phyloP scores from a whole-genome alignment of 208 protist genomes.

The Vickermania ingenoplastis region DNA sequence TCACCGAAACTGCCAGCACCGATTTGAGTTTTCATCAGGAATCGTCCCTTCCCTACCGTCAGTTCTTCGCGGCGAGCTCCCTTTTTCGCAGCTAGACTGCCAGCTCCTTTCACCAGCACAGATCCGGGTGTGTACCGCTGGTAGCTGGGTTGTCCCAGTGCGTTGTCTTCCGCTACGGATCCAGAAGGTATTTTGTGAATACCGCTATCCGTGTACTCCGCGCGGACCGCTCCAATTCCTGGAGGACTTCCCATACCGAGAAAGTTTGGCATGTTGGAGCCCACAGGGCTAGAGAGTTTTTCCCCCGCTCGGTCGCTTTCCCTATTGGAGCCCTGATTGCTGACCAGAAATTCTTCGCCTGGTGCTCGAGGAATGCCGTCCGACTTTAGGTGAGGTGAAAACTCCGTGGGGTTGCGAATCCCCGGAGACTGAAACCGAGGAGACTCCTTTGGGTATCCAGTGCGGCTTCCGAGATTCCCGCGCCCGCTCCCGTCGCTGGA shows the following conservation, averaged over 20 bases:
- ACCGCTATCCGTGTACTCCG: background rate
- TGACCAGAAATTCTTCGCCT: background rate
- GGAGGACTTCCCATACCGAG: background rate
- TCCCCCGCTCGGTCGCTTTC: background rate
- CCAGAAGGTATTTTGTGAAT: background rate
- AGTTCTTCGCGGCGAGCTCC: background rate
- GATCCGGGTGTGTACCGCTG: background rate
- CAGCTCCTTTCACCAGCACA: background rate
- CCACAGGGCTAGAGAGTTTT: background rate
- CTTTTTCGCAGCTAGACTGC: background rate
- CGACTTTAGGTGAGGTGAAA: background rate
- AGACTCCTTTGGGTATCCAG: background rate
- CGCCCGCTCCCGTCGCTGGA: no score
- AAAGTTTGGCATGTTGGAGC: background rate
- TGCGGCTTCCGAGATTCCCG: background rate
- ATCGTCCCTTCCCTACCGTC: slow-evolving; percentile 12
- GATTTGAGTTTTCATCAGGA: slow-evolving; percentile 29
- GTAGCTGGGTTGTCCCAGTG: background rate
- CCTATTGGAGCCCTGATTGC: background rate
- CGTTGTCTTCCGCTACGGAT: background rate
- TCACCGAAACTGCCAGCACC: slow-evolving; percentile 95
- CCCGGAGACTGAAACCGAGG: background rate
- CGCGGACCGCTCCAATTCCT: background rate
- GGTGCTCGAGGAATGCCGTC: background rate
- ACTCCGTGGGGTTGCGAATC: background rate